These are phyloP conservation scores for Aspergillus phoenicis DNA, from an alignment of 2,329 filamentous ascomycete genomes.

Conservation along the genomic window DNA sequence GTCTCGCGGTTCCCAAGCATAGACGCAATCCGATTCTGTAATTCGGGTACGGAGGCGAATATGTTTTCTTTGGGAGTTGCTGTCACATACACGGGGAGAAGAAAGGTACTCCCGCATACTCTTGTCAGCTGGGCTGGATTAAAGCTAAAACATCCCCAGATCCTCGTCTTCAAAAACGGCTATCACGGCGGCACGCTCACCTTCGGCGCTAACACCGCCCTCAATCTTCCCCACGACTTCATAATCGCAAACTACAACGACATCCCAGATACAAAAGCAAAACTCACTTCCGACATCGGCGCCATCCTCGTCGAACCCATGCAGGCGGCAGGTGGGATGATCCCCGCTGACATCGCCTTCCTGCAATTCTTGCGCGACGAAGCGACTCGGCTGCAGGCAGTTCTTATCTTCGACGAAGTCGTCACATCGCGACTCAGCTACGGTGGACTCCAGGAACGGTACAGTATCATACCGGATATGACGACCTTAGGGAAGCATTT, in stretches of 20 bases:
- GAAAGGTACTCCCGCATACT: conserved; percentile 31
- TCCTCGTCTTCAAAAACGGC: conserved; percentile 54
- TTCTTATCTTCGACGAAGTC: conserved; percentile 72
- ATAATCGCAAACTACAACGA: conserved; percentile 67
- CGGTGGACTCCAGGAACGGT: conserved; percentile 51
- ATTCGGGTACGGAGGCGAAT: conserved; percentile 68
- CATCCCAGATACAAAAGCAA: conserved; percentile 44
- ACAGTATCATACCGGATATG: conserved; percentile 59
- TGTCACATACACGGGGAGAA: conserved; percentile 49
- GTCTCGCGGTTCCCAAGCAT: conserved; percentile 55
- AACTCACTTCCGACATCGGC: conserved; percentile 54
- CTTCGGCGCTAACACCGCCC: conserved; percentile 38
- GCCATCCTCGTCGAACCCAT: conserved; percentile 69
- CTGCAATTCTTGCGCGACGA: conserved; percentile 53
- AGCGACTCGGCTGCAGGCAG: conserved; percentile 53
- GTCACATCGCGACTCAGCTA: conserved; percentile 65
- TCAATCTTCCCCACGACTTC: conserved; percentile 59
- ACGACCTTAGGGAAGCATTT: conserved; percentile 68
- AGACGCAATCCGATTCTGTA: conserved; percentile 63
- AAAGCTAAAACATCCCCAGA: conserved; percentile 15
- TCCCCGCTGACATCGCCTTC: conserved; percentile 56
- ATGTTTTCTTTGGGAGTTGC: conserved; percentile 61
- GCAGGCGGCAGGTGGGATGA: conserved; percentile 64
- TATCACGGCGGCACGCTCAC: conserved; percentile 60
- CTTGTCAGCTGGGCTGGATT: neutral